A percentile compares a stretch with the other conserved stretches of the same genome.
Conservation (phyloP, 2,329 filamentous ascomycete species). For the Clonostachys byssicola region DNA sequence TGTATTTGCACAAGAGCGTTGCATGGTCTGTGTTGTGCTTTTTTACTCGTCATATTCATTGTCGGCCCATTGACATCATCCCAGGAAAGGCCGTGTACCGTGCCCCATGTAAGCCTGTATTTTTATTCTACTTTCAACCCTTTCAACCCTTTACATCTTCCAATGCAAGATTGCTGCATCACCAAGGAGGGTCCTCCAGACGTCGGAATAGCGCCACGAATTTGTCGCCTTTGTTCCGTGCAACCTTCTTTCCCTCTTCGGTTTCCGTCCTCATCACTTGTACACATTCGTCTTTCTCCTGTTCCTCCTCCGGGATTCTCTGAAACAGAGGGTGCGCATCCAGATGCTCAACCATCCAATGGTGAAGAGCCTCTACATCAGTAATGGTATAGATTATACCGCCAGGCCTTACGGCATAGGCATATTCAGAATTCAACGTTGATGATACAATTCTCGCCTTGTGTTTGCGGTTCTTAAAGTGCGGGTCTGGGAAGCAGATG, state of each 20-base stretch:
- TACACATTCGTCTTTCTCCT: slow-evolving; percentile 67
- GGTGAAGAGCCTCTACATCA: slow-evolving; percentile 88
- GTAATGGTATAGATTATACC: slow-evolving; percentile 95
- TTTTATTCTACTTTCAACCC: slow-evolving; percentile 51
- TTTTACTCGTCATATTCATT: too few species aligned
- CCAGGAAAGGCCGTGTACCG: neutral
- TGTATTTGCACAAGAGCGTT: too few species aligned
- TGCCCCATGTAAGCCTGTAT: too few species aligned
- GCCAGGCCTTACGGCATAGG: slow-evolving; percentile 77
- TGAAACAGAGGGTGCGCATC: slow-evolving; percentile 75
- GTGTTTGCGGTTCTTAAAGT: slow-evolving; percentile 97
- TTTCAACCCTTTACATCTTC: slow-evolving; percentile 54
- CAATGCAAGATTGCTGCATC: slow-evolving; percentile 53
- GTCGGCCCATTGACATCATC: too few species aligned
- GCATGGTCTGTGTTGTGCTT: too few species aligned
- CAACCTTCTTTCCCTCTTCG: slow-evolving; percentile 96
- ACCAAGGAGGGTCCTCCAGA: slow-evolving; percentile 76
- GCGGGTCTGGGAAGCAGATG: slow-evolving; percentile 96
- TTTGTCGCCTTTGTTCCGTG: slow-evolving; percentile 84
- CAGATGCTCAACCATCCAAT: slow-evolving; percentile 91
- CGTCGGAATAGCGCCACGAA: slow-evolving; percentile 86
- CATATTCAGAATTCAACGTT: slow-evolving; percentile 89
- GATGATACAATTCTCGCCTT: slow-evolving; percentile 92
- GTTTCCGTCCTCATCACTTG: slow-evolving; percentile 73
- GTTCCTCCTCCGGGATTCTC: slow-evolving; percentile 63